These are phyloP conservation scores for Globisporangium rhizosaccharum DNA, from an alignment of 352 stramenopile genomes.

Conservation along the genomic window DNA sequence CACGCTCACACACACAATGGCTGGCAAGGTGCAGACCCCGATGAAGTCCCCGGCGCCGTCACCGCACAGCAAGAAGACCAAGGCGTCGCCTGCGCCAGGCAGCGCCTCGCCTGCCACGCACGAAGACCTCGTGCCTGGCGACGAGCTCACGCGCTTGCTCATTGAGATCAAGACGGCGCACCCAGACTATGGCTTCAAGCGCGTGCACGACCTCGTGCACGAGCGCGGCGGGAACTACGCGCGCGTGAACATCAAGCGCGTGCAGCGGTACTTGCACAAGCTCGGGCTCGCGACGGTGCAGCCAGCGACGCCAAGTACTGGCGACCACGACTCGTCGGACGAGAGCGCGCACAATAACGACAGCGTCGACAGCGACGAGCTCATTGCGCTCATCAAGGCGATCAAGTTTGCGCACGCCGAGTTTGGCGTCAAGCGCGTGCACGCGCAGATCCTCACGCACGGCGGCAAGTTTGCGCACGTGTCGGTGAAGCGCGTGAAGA, in stretches of 20 bases:
- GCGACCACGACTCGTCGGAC: slow-evolving; percentile 17
- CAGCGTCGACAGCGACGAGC: slow-evolving; percentile 60
- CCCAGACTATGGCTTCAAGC: slow-evolving; percentile 29
- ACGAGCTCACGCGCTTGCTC: slow-evolving; percentile 29
- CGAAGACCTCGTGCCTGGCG: slow-evolving; percentile 16
- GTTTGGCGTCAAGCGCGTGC: slow-evolving; percentile 79
- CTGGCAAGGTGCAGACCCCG: slow-evolving; percentile 3
- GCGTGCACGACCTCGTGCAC: slow-evolving; percentile 25
- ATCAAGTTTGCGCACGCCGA: slow-evolving; percentile 84
- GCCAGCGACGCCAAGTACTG: neutral
- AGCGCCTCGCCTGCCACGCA: slow-evolving; percentile 6
- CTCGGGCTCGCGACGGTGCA: slow-evolving; percentile 12
- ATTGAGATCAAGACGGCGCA: slow-evolving; percentile 40
- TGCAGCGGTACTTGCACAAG: slow-evolving; percentile 34
- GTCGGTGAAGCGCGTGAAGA: slow-evolving; percentile 77
- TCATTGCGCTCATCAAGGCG: slow-evolving; percentile 81
- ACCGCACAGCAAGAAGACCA: slow-evolving; percentile 7
- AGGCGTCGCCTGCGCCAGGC: slow-evolving; percentile 1
- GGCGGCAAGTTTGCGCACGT: slow-evolving; percentile 74
- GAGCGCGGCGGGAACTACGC: slow-evolving; percentile 28
- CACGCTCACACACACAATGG: neutral
- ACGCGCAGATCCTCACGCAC: slow-evolving; percentile 70
- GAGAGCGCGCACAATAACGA: slow-evolving; percentile 22
- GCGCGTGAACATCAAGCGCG: slow-evolving; percentile 24
- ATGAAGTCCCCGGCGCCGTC: slow-evolving; percentile 12